Conservation (phyloP, 306 rosid genomes). For the Rosa rugosa region DNA sequence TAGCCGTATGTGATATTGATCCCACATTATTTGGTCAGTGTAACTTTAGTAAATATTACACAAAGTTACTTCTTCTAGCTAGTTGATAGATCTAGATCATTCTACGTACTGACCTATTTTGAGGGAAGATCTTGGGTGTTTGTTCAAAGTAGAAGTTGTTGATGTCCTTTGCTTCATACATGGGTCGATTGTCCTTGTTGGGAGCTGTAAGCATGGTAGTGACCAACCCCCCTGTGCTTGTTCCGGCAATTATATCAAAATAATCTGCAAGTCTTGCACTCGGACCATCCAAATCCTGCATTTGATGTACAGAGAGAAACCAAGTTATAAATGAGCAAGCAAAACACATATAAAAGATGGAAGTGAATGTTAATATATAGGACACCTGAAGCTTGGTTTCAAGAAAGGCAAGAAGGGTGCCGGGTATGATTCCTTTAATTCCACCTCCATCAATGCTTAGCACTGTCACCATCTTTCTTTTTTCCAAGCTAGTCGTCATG, state of each 20-base stretch:
- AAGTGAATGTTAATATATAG: background rate
- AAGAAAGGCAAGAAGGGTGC: slow-evolving; percentile 31
- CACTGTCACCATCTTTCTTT: slow-evolving; percentile 36
- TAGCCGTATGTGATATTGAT: background rate
- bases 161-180: slow-evolving; percentile 40
- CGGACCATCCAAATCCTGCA: slow-evolving; percentile 37
- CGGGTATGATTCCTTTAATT: slow-evolving; percentile 42
- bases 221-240: slow-evolving; percentile 48
- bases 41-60: background rate
- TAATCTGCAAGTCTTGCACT: slow-evolving; percentile 41
- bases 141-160: slow-evolving; percentile 38
- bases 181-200: slow-evolving; percentile 33
- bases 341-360: background rate
- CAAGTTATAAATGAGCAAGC: too few relatives aligned
- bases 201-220: slow-evolving; percentile 53
- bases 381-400: slow-evolving; percentile 43
- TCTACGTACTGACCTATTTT: slow-evolving; percentile 26
- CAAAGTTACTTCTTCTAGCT: too few relatives aligned
- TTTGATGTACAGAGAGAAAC: background rate
- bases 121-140: slow-evolving; percentile 37
- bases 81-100: background rate
- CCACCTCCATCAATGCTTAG: slow-evolving; percentile 57
- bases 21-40: background rate
- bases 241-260: slow-evolving; percentile 42
- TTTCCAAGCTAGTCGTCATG: slow-evolving; percentile 16